A percentile compares a stretch with the other conserved stretches of the same genome.
Evolutionary conservation across 164 flowering plant genomes (phyloP).

Genomic region (Tetrastigma voinierianum): DNA sequence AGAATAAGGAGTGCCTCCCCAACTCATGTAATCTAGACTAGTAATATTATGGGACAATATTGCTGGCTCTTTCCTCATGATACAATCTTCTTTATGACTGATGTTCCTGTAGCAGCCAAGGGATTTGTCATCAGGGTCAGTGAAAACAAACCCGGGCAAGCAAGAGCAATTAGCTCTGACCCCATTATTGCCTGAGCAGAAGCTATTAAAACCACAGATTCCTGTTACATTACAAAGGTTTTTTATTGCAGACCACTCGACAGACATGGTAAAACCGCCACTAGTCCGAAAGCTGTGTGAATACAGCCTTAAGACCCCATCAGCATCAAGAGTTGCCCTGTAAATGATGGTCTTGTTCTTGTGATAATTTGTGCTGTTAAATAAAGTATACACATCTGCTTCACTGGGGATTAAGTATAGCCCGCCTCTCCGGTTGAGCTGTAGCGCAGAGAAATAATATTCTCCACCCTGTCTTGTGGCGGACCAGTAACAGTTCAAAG

Average conservation of each 20-base stretch:
- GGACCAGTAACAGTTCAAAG: too few species aligned
- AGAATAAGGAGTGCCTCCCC: neutral
- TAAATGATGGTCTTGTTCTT: neutral
- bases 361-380: too few species aligned
- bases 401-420: too few species aligned
- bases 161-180: neutral
- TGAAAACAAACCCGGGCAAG: slow-evolving; percentile 5
- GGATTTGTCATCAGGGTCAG: neutral
- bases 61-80: neutral
- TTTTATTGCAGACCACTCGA: neutral
- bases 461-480: too few species aligned
- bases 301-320: slow-evolving; percentile 14
- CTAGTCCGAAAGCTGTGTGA: neutral
- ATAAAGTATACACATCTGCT: too few species aligned
- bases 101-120: slow-evolving; percentile 7
- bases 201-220: slow-evolving; percentile 17
- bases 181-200: neutral
- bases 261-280: neutral
- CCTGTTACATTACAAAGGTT: slow-evolving; percentile 13
- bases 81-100: neutral
- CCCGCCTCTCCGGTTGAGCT: too few species aligned
- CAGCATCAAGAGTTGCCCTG: slow-evolving; percentile 5
- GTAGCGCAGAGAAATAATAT: too few species aligned
- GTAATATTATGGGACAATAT: neutral
- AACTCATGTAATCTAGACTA: neutral